Percentiles rank a stretch among this genome's conserved stretches.
Evolutionary conservation across 805 yeast genomes (phyloP).

Genomic region (Monosporozyma siamensis): DNA sequence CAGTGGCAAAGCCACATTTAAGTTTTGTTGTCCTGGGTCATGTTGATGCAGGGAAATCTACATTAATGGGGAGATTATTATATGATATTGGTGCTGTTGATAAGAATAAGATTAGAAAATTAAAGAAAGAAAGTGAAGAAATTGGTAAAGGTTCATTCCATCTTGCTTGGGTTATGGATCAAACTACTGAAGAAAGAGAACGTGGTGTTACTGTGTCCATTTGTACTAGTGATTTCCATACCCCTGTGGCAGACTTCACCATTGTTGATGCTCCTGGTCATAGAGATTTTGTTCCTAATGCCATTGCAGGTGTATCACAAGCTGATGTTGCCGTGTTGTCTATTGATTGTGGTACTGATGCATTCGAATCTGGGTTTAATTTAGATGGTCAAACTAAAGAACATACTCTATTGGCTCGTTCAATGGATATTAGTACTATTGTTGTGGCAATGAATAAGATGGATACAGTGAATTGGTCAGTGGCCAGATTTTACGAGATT

Average conservation of each 20-base stretch:
- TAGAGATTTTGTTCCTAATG: conserved; percentile 94
- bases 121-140: conserved; percentile 94
- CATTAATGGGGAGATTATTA: conserved; percentile 94
- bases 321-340: conserved; percentile 96
- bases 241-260: conserved; percentile 89
- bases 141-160: conserved; percentile 99
- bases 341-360: conserved; percentile 95
- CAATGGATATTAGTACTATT: conserved; percentile 88
- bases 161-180: conserved; percentile 98
- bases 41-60: conserved; percentile 98
- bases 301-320: conserved; percentile 99
- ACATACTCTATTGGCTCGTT: conserved; percentile 91
- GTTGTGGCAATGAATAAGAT: conserved; percentile 74
- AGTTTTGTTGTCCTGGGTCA: conserved; percentile 98
- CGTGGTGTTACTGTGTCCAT: conserved; percentile 99
- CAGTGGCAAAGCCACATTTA: conserved; percentile 80
- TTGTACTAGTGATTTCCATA: conserved; percentile 93
- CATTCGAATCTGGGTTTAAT: conserved; percentile 97
- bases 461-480: conserved; percentile 95
- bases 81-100: conserved; percentile 93
- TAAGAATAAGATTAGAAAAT: conserved; percentile 90
- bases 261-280: conserved; percentile 99
- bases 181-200: conserved; percentile 94
- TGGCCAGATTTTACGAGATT: conserved; percentile 88
- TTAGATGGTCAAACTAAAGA: conserved; percentile 98